phyloP scores from a whole-genome alignment of 2,329 filamentous ascomycete species.

The Hypomyces perniciosus region DNA sequence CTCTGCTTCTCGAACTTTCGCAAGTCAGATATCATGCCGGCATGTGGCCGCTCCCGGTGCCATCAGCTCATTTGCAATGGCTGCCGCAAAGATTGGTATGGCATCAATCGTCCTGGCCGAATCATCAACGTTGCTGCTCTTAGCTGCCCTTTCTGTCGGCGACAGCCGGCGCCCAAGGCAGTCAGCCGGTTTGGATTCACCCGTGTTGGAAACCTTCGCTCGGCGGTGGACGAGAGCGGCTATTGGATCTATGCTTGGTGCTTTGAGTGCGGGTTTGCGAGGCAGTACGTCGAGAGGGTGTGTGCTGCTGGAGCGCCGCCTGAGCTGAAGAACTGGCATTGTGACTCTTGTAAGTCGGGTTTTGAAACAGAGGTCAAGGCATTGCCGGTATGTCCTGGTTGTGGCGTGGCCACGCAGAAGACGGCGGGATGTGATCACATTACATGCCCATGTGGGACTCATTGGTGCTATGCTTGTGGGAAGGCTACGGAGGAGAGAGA shows the following conservation, averaged over 20 bases:
- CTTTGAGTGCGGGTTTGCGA: constrained; percentile 34
- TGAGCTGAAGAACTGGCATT: constrained; percentile 34
- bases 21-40: constrained; percentile 31
- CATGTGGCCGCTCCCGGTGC: constrained; percentile 42
- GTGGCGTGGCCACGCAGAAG: constrained; percentile 31
- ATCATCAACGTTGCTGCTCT: constrained; percentile 44
- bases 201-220: constrained; percentile 30
- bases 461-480: constrained; percentile 39
- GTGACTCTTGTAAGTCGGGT: constrained; percentile 31
- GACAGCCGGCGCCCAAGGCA: constrained; percentile 32
- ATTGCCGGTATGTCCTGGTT: constrained; percentile 31
- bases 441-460: constrained; percentile 27
- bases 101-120: constrained; percentile 35
- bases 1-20: constrained; percentile 39
- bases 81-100: constrained; percentile 41
- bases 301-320: constrained; percentile 37
- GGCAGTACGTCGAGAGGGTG: constrained; percentile 35
- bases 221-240: constrained; percentile 35
- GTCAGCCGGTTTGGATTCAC: constrained; percentile 33
- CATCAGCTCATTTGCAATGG: constrained; percentile 35
- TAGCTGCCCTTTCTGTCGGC: constrained; percentile 44
- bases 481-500: constrained; percentile 16
- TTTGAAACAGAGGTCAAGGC: background rate
- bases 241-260: constrained; percentile 47
- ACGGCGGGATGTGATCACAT: constrained; percentile 36